A percentile compares a stretch with the other conserved stretches of the same genome.
Evolutionary conservation across 441 rosid species (phyloP).

Genomic region (Adansonia grandidieri): DNA sequence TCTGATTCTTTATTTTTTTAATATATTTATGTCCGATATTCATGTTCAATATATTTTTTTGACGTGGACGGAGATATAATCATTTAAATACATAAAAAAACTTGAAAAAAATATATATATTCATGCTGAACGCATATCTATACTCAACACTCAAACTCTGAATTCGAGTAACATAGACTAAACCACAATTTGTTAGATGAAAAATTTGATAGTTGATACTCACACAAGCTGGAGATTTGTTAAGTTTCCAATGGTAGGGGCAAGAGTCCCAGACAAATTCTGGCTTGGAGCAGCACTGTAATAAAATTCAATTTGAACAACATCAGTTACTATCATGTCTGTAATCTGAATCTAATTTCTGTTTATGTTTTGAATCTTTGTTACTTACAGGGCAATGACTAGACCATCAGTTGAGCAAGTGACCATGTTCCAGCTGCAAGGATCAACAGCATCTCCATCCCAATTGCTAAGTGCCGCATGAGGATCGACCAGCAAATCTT

Average conservation of each 20-base stretch:
- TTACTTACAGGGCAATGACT: conserved; percentile 75
- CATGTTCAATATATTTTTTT: too few relatives aligned
- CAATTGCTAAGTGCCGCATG: conserved; percentile 72
- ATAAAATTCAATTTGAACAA: conserved; percentile 28
- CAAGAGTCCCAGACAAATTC: conserved; percentile 74
- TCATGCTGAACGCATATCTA: too few relatives aligned
- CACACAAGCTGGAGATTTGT: conserved; percentile 87
- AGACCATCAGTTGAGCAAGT: conserved; percentile 77
- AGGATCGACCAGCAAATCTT: conserved; percentile 68
- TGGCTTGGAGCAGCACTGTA: conserved; percentile 94
- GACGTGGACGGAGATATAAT: too few relatives aligned
- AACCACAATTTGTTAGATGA: neutral
- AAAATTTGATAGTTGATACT: conserved; percentile 37
- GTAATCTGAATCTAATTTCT: neutral
- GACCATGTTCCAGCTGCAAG: conserved; percentile 92
- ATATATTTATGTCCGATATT: too few relatives aligned
- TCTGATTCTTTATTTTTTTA: too few relatives aligned
- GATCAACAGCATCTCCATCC: conserved; percentile 94
- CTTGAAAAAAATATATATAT: too few relatives aligned
- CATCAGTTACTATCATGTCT: neutral
- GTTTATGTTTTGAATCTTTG: neutral
- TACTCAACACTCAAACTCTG: too few relatives aligned
- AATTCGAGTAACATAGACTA: neutral
- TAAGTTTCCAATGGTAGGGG: conserved; percentile 83
- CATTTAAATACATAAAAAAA: too few relatives aligned